Evolutionary conservation across 2,329 filamentous ascomycete genomes (phyloP), one percentile per base, ranked within the genome.

Genomic region (Ophiostoma australiae): DNA sequence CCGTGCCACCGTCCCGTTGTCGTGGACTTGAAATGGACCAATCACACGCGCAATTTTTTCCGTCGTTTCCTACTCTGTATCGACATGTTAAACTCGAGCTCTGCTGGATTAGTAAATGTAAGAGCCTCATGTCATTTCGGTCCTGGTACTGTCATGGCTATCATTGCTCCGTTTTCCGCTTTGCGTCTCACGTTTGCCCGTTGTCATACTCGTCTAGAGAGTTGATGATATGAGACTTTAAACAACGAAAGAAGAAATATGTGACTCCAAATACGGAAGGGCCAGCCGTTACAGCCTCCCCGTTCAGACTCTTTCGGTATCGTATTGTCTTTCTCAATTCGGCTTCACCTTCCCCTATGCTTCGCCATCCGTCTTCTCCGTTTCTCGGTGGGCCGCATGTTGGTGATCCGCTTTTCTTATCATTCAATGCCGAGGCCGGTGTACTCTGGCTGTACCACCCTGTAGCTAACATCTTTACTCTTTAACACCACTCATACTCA

Each of bases 351-450:
- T 65, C 58, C 23, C 5, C 6, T 35, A 15, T 63, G 58, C 58
- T 63, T 63, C 17, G 27, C 61, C 61, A 39, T 63, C 23, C 33
- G 15, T 39, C 58, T 20, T 35, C 63, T 66, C 63, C 63, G 63
- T 66, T 65, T 66, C 63, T 66, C 63, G 63, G 63, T 39, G 63
- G 63, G 20, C 61, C 61, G 61, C 63, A 66, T 41, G 11, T 35
- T 4, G 13, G 6, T 11, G 63, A 20, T 20, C 63, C 35, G 8
- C 35, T 66, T 39, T 23, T 39, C 63, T 66, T 66, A 66, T 66
- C 35, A 66, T 41, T 23, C 13, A 39, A 13, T n/a, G 63, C 63
- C 63, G 63, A 66, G 35, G 20, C 63, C 63, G 63, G 35, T 66
- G 33, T 65, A n/a, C 63, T 13, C 17, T 39, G 31, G 13, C 15